phyloP scores from a whole-genome alignment of 257 asterid species.

The Perilla frutescens region DNA sequence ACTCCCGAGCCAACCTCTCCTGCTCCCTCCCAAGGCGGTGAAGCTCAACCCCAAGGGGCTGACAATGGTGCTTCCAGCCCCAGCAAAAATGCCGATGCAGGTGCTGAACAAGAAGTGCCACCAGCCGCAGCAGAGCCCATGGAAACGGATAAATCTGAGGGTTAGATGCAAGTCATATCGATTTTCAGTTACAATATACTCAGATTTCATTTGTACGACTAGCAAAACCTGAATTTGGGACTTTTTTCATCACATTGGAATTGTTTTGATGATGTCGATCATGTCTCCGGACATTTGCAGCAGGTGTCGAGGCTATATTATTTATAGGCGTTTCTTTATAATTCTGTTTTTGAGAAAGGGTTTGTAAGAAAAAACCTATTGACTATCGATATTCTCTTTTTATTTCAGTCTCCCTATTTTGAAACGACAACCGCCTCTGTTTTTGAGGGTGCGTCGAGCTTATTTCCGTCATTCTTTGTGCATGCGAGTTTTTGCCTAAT shows the following conservation, averaged over 20 bases:
- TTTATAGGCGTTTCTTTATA: conserved; percentile 35
- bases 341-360: conserved; percentile 43
- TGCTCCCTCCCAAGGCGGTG: conserved; percentile 60
- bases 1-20: conserved; percentile 69
- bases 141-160: conserved; percentile 70
- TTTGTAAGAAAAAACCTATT: conserved; percentile 35
- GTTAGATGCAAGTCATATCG: conserved; percentile 19
- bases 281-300: conserved; percentile 8
- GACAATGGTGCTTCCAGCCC: conserved; percentile 41
- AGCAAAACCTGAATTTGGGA: conserved; percentile 17
- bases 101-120: conserved; percentile 46
- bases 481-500: conserved; percentile 20
- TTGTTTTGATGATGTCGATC: not conserved
- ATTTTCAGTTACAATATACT: not conserved
- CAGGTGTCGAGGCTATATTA: conserved; percentile 16
- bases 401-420: not conserved
- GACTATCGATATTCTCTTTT: conserved; percentile 1
- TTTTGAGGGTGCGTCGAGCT: not conserved
- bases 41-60: conserved; percentile 54
- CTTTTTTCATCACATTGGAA: not conserved
- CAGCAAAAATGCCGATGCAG: conserved; percentile 38
- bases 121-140: conserved; percentile 60
- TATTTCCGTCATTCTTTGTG: not conserved
- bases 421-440: not conserved
- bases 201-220: conserved; percentile 17